A percentile compares a stretch with the other conserved stretches of the same genome.
Evolutionary conservation across 1,139 yeast species (phyloP).

Genomic region (Blastobotrys elegans): DNA sequence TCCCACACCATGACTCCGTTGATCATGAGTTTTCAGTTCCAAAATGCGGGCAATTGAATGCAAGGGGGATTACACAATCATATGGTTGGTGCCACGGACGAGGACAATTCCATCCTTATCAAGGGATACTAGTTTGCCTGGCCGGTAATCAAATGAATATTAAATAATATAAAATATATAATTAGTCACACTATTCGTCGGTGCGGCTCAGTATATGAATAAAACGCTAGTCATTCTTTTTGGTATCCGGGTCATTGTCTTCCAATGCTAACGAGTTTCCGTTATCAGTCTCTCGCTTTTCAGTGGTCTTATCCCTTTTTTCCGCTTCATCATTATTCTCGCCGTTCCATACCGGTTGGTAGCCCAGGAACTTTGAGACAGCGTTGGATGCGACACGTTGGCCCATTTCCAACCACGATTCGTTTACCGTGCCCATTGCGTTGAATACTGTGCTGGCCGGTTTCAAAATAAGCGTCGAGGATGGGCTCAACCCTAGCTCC

Average conservation of each 20-base stretch:
- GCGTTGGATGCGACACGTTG: not conserved
- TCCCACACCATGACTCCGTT: no score
- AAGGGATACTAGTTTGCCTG: no score
- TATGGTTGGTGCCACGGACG: no score
- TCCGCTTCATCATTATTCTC: not conserved
- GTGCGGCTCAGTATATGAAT: no score
- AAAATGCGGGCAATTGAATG: no score
- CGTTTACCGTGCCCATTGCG: conserved; percentile 26
- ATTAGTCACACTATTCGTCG: no score
- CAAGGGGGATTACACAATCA: no score
- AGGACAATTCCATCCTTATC: no score
- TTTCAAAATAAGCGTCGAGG: conserved; percentile 62
- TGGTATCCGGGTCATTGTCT: conserved; percentile 28
- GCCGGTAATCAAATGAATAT: no score
- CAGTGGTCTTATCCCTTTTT: conserved; percentile 19
- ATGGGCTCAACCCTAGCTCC: conserved; percentile 52
- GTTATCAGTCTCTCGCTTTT: conserved; percentile 42
- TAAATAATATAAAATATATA: no score
- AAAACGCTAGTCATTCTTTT: not conserved
- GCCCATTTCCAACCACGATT: conserved; percentile 19
- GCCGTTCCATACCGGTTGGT: not conserved
- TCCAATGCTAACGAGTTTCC: conserved; percentile 45
- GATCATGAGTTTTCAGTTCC: no score
- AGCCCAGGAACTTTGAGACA: not conserved
- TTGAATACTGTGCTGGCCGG: conserved; percentile 34